Evolutionary conservation across 2,329 filamentous ascomycete species (phyloP), one percentile per base, ranked within the genome.

Genomic region (Ilyonectria sp.): DNA sequence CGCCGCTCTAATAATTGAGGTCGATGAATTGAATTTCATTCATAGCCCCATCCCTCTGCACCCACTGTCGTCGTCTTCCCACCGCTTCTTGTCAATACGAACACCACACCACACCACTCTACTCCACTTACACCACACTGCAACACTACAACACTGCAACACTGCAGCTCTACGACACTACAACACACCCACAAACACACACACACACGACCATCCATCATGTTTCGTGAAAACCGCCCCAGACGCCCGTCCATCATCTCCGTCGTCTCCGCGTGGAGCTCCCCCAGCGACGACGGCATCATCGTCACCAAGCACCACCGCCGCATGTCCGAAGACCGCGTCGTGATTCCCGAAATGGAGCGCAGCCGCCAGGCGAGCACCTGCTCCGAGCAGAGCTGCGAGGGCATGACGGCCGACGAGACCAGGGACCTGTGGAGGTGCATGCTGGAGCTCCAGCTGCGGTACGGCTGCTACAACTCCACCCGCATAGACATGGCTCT

Each of bases 391-490:
- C 76, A 69, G 8, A 78, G 76, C 72, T 78, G 76, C 68, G 76
- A 76, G 65, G 69, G 68, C 69, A 77, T 82, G 77, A 78, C 71
- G 26, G 71, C 74, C 26, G 80, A 82, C 33, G 82, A 84, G 65
- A 83, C 80, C 4, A 76, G 79, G 21, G 79, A 82, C 40, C 73
- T 86, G 3, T 86, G 85, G 85, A 74, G 78, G 55, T 84, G 84
- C 69, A 86, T 86, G 85, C 79, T 86, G 2, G 80, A 83, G 54
- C 77, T 86, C 9, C 85, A 86, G 73, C 77, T 79, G 67, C 79
- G 76, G 6, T 86, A 84, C 59, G 82, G 82, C 6, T 86, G 85
- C 76, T 86, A 86, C 69, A 85, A 82, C 31, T 86, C 84, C 19
- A 83, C 84, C 15, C 76, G 85, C 35, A 85, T 86, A 73, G 83